Evolutionary conservation across 2,329 filamentous ascomycete species (phyloP).

Genomic region (Fusarium virguliforme): DNA sequence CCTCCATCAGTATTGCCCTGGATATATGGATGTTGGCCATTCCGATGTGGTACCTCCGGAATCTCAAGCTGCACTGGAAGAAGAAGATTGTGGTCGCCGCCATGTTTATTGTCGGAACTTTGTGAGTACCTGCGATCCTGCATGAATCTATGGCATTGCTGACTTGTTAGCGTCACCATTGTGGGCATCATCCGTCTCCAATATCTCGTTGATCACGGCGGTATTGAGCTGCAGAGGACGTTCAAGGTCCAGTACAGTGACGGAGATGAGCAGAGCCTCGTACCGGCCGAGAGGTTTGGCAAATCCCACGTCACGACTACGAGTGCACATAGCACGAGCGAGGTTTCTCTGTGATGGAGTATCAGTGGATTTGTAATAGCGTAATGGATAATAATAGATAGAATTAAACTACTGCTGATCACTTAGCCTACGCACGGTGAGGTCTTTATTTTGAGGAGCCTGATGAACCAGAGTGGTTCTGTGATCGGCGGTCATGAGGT

Average conservation of each 20-base stretch:
- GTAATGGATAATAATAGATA: conserved; percentile 15
- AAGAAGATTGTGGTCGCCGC: conserved; percentile 61
- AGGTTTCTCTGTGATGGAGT: conserved; percentile 22
- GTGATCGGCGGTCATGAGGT: background rate
- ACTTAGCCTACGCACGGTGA: conserved; percentile 1
- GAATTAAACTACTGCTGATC: conserved; percentile 2
- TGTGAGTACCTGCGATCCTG: conserved; percentile 48
- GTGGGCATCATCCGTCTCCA: conserved; percentile 53
- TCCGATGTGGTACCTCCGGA: conserved; percentile 58
- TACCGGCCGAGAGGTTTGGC: conserved; percentile 27
- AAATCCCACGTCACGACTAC: conserved; percentile 34
- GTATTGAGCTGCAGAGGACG: conserved; percentile 47
- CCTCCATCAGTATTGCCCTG: conserved; percentile 59
- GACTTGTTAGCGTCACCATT: conserved; percentile 51
- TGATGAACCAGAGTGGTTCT: background rate
- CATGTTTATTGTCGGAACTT: conserved; percentile 63
- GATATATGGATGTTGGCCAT: conserved; percentile 63
- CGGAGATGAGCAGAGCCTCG: conserved; percentile 45
- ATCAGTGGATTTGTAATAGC: background rate
- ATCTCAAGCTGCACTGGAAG: conserved; percentile 56
- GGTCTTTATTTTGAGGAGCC: conserved; percentile 7
- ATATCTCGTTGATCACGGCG: conserved; percentile 49
- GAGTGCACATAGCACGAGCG: conserved; percentile 29
- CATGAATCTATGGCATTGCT: background rate
- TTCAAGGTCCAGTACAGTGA: conserved; percentile 49